Base-by-base conservation (phyloP, 306 rosid genomes). In the Rosa rugosa region DNA sequence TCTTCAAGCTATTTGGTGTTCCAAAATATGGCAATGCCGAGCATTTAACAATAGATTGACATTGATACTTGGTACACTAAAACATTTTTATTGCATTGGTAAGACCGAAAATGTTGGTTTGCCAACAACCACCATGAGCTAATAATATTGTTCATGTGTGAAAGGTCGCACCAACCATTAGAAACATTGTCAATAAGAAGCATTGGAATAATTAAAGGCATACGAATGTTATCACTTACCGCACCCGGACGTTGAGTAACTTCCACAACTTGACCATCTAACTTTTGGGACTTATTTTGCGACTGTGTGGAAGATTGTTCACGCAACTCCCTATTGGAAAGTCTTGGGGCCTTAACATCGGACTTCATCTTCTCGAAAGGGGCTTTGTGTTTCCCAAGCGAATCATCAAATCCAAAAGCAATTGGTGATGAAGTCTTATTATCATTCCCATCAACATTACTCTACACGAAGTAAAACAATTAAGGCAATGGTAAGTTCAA, bases 341-440 rank as follows among this genome's bases (percentile, higher is more conserved):
- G 68, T 71, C 74, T 77, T 9, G 72, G 17, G 23, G 78, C 77
- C 73, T 78, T 77, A 20, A 71, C 81, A 42, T 70, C 71, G 27
- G 54, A 79, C 78, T 86, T 92, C 80, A 73, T 72, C 90, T 85
- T 91, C 87, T 91, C 87, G 12, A 84, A 73, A 66, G 80, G 80
- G 63, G 64, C 79, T 59, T 82, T 83, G 45, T 87, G 85, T n/a
- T 36, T 80, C 72, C 77, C 82, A 75, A 47, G 41, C 64, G 77
- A 47, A 81, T 84, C 86, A 71, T 81, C 83, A 20, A 34, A 49
- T 41, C 76, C 65, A 56, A 40, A 64, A 54, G 36, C 31, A 75
- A 70, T 60, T 17, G 77, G 79, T 63, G 84, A 70, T 71, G 69
- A 40, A 82, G 23, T 31, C 77, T 75, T 83, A 36, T 34, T 41